Percentiles rank a stretch among this genome's conserved stretches.
phyloP scores from a whole-genome alignment of 805 yeast genomes.

The Teunomyces barrocoloradensis region DNA sequence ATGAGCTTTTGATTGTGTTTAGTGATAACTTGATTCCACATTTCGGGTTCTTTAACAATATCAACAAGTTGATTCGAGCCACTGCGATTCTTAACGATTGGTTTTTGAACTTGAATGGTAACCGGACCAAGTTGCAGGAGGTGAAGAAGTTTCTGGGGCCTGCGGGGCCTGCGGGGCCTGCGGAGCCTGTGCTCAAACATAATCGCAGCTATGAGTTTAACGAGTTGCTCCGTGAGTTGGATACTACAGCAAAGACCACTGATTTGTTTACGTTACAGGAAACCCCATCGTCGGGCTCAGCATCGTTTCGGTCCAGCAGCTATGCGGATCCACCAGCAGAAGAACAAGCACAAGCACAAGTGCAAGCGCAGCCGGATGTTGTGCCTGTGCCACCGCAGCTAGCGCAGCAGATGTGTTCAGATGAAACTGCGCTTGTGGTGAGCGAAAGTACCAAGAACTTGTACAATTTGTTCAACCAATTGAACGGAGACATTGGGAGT shows the following conservation, averaged over 20 bases:
- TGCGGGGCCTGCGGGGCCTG: neutral
- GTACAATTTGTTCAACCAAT: constrained; percentile 28
- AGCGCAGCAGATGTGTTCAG: constrained; percentile 1
- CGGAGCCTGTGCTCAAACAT: neutral
- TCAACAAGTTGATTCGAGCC: constrained; percentile 26
- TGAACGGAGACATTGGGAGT: constrained; percentile 19
- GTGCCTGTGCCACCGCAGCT: constrained; percentile 3
- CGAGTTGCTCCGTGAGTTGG: constrained; percentile 4
- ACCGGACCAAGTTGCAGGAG: constrained; percentile 4
- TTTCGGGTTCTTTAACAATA: constrained; percentile 27
- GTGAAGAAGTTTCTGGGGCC: constrained; percentile 1
- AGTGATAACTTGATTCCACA: constrained; percentile 22
- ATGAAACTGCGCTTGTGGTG: constrained; percentile 5
- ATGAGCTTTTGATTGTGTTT: constrained; percentile 12
- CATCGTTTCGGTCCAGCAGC: neutral
- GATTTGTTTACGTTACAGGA: neutral
- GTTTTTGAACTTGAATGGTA: constrained; percentile 18
- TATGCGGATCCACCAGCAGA: neutral
- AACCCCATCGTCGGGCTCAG: neutral
- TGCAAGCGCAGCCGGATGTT: neutral
- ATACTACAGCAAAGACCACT: constrained; percentile 4
- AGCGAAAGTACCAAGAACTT: constrained; percentile 31
- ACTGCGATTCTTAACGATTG: constrained; percentile 20
- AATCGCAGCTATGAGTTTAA: neutral
- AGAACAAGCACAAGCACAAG: neutral